Conservation (phyloP, 1,284 basidiomycete species). For the Cronartium quercuum region DNA sequence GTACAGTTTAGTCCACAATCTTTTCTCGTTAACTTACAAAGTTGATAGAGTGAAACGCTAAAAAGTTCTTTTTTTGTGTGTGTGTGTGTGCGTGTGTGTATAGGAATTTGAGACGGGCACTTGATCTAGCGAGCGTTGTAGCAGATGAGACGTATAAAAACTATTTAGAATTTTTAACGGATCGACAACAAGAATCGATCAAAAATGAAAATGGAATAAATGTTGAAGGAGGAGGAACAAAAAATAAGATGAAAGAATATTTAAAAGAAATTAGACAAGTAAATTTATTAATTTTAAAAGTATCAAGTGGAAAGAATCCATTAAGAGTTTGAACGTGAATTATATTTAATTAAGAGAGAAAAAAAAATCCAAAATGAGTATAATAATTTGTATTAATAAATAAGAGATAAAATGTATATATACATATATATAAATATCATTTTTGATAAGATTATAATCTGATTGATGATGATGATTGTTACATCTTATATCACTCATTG, state of each 20-base stretch:
- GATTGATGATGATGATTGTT: too few relatives aligned
- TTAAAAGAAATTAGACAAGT: constrained; percentile 17
- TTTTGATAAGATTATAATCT: too few relatives aligned
- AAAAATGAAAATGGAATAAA: constrained; percentile 41
- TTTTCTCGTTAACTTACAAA: neutral
- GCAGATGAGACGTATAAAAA: constrained; percentile 81
- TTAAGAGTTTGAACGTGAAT: neutral
- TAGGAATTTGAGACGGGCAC: constrained; percentile 72
- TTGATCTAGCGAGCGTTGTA: constrained; percentile 73
- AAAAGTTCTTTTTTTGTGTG: neutral
- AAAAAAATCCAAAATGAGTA: too few relatives aligned
- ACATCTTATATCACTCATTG: too few relatives aligned
- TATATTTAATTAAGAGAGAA: too few relatives aligned
- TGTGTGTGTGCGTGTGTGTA: neutral
- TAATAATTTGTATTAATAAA: too few relatives aligned
- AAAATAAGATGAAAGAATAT: constrained; percentile 32
- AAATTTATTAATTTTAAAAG: constrained; percentile 16
- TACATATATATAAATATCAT: too few relatives aligned
- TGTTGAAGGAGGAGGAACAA: neutral
- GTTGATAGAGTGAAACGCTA: neutral
- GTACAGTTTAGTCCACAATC: constrained; percentile 56
- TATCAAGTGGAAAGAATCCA: constrained; percentile 2
- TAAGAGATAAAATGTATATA: too few relatives aligned
- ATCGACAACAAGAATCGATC: constrained; percentile 51
- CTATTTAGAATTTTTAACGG: constrained; percentile 74